Conservation (phyloP, 2,329 filamentous ascomycete species). For the Allantophomopsis lycopodina region DNA sequence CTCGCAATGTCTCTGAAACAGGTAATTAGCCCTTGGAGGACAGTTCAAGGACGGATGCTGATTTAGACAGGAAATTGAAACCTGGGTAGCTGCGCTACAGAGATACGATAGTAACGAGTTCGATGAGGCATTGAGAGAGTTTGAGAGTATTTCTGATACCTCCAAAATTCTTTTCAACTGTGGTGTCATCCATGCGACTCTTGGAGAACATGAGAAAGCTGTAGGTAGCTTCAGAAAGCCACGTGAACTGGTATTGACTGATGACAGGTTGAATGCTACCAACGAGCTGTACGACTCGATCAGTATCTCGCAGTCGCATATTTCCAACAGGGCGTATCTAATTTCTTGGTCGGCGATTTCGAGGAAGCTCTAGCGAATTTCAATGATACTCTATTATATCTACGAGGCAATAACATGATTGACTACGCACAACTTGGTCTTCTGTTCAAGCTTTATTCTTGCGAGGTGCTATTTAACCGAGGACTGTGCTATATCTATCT, state of each 20-base stretch:
- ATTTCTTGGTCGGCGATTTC: conserved; percentile 93
- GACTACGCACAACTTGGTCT: conserved; percentile 94
- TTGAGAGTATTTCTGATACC: conserved; percentile 81
- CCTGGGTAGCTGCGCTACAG: conserved; percentile 83
- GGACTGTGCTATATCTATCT: conserved; percentile 96
- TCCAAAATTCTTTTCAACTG: conserved; percentile 99
- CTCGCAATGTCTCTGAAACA: conserved; percentile 26
- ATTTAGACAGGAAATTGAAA: conserved; percentile 72
- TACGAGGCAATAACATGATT: conserved; percentile 92
- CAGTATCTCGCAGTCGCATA: conserved; percentile 96
- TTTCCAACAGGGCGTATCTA: conserved; percentile 96
- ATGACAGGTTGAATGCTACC: conserved; percentile 78
- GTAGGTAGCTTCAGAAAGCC: conserved; percentile 29
- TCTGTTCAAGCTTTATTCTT: conserved; percentile 93
- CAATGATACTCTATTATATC: conserved; percentile 91
- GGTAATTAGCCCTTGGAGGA: conserved; percentile 14
- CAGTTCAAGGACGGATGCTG: background rate
- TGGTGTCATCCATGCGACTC: conserved; percentile 90
- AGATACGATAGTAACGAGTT: conserved; percentile 98
- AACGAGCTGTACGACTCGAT: conserved; percentile 78
- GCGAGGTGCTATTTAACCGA: conserved; percentile 94
- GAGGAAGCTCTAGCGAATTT: conserved; percentile 96
- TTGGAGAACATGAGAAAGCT: conserved; percentile 91
- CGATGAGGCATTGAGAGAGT: conserved; percentile 72
- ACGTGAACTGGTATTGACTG: conserved; percentile 8